phyloP scores from a whole-genome alignment of 768 basidiomycete species.

The Arthromyces matolae region DNA sequence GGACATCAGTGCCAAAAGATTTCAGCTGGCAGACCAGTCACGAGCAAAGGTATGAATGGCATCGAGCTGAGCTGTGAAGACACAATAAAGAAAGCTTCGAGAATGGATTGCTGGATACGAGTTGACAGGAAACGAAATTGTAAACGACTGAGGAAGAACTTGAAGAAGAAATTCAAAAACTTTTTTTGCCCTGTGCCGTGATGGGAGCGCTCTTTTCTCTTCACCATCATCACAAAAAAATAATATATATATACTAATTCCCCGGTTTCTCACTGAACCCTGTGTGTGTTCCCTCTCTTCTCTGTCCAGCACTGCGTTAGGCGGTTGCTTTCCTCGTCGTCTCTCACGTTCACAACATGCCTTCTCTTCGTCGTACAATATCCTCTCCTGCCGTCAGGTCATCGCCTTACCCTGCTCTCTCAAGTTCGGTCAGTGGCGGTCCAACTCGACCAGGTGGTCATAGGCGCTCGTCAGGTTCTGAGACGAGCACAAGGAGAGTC shows the following conservation, averaged over 20 bases:
- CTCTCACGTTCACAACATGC: conserved; percentile 47
- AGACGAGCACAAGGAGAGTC: conserved; percentile 61
- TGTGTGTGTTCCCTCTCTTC: conserved; percentile 29
- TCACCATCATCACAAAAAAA: conserved; percentile 29
- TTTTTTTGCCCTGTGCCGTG: conserved; percentile 15
- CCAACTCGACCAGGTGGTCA: conserved; percentile 37
- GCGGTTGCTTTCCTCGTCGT: conserved; percentile 38
- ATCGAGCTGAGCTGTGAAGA: conserved; percentile 6
- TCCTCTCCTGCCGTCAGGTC: conserved; percentile 69
- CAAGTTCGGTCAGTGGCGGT: conserved; percentile 26
- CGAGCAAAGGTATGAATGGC: conserved; percentile 4
- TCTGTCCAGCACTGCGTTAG: conserved; percentile 43
- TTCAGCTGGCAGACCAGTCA: conserved; percentile 6
- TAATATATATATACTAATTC: conserved; percentile 45
- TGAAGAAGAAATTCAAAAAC: conserved; percentile 5
- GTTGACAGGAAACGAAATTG: conserved; percentile 22
- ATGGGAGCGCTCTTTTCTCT: conserved; percentile 16
- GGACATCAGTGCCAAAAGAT: not conserved
- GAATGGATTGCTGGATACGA: conserved; percentile 14
- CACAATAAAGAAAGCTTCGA: conserved; percentile 15
- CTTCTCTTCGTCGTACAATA: conserved; percentile 75
- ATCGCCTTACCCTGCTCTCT: conserved; percentile 58
- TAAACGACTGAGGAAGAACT: conserved; percentile 14
- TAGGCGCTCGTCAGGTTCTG: conserved; percentile 68
- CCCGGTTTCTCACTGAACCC: conserved; percentile 29